These are phyloP conservation scores for Vigna mungo DNA, from an alignment of 306 rosid species.

Conservation along the genomic window DNA sequence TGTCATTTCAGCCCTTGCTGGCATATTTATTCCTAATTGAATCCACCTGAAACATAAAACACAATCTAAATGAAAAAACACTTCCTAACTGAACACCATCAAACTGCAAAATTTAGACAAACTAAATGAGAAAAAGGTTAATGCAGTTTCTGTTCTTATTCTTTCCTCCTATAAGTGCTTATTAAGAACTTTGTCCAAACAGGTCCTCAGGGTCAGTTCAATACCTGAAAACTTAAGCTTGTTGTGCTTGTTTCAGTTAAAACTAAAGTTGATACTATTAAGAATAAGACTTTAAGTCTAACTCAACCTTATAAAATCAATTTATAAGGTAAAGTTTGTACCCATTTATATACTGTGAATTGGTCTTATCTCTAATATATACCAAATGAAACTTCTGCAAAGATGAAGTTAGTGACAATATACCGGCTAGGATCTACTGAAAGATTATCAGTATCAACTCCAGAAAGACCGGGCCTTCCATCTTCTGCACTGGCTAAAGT, in stretches of 20 bases:
- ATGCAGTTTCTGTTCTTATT: too few relatives aligned
- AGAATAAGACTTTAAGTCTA: too few relatives aligned
- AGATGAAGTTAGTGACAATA: constrained; percentile 35
- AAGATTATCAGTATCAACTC: constrained; percentile 54
- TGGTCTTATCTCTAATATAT: too few relatives aligned
- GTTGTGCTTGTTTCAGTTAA: neutral
- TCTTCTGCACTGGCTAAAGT: constrained; percentile 37
- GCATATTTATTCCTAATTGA: constrained; percentile 82
- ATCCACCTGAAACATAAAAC: constrained; percentile 58
- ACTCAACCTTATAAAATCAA: too few relatives aligned
- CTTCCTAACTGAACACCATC: neutral
- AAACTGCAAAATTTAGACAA: too few relatives aligned
- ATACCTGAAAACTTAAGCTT: neutral
- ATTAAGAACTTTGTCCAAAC: too few relatives aligned
- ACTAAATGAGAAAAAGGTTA: too few relatives aligned
- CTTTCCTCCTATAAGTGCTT: neutral
- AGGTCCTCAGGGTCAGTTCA: neutral
- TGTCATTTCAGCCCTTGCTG: constrained; percentile 78
- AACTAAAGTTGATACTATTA: neutral
- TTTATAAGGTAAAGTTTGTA: fast-evolving
- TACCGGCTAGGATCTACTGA: constrained; percentile 69
- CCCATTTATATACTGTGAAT: too few relatives aligned
- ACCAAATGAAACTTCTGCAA: neutral
- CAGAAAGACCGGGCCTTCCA: constrained; percentile 54
- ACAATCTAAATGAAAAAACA: constrained; percentile 1